Percentiles rank a stretch among this genome's conserved stretches.
phyloP scores from a whole-genome alignment of 2,329 filamentous ascomycete species.

The Fusarium metavorans region DNA sequence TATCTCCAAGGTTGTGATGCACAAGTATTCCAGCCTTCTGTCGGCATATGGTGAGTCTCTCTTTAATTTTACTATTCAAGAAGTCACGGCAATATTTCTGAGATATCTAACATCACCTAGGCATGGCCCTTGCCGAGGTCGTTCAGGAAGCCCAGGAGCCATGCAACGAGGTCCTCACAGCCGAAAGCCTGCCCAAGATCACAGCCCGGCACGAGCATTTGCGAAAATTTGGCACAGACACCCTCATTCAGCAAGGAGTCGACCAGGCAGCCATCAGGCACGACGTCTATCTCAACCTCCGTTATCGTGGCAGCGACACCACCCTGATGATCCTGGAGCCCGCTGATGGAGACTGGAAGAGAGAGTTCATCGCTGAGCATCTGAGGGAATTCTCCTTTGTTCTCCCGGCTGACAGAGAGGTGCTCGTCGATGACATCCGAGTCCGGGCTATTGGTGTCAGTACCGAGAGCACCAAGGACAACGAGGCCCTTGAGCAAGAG shows the following conservation, averaged over 20 bases:
- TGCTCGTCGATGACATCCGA: slow-evolving; percentile 56
- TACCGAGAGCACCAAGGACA: slow-evolving; percentile 17
- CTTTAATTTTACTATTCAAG: not conserved
- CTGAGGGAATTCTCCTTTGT: slow-evolving; percentile 45
- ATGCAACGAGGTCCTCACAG: slow-evolving; percentile 43
- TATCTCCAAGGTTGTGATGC: slow-evolving; percentile 56
- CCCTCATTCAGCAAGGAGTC: slow-evolving; percentile 49
- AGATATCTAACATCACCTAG: not conserved
- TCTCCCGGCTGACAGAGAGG: slow-evolving; percentile 46
- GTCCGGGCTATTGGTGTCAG: slow-evolving; percentile 51
- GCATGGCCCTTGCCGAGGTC: slow-evolving; percentile 59
- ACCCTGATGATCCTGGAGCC: slow-evolving; percentile 52
- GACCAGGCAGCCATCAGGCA: slow-evolving; percentile 55
- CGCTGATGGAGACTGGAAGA: slow-evolving; percentile 18
- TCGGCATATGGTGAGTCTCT: slow-evolving; percentile 55
- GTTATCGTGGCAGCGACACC: slow-evolving; percentile 57
- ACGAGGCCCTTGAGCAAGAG: slow-evolving; percentile 16
- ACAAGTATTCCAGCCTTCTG: slow-evolving; percentile 58
- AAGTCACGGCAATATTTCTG: not conserved
- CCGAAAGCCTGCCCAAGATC: slow-evolving; percentile 30
- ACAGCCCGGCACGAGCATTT: slow-evolving; percentile 31
- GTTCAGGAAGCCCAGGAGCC: slow-evolving; percentile 55
- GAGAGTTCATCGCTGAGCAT: slow-evolving; percentile 46
- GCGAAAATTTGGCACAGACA: slow-evolving; percentile 48
- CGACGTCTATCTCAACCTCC: slow-evolving; percentile 56